A percentile compares a stretch with the other conserved stretches of the same genome.
phyloP scores from a whole-genome alignment of 2,329 filamentous ascomycete genomes.

The Talaromyces sp. region DNA sequence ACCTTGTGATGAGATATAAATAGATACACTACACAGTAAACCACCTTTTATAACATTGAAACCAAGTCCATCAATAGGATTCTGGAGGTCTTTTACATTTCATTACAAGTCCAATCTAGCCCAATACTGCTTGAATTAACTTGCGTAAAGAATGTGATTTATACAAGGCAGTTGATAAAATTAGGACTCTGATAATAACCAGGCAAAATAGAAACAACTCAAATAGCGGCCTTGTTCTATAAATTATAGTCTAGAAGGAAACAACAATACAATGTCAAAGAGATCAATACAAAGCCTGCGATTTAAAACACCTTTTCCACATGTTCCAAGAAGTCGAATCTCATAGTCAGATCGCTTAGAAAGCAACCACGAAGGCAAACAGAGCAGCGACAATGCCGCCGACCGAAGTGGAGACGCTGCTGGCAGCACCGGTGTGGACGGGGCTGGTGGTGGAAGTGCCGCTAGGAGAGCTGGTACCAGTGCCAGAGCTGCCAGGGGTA shows the following conservation, averaged over 20 bases:
- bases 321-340: background rate
- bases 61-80: too few relatives aligned
- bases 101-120: too few relatives aligned
- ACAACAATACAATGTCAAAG: background rate
- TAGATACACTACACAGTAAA: too few relatives aligned
- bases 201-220: background rate
- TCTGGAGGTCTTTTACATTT: too few relatives aligned
- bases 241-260: background rate
- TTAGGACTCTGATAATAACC: too few relatives aligned
- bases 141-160: too few relatives aligned
- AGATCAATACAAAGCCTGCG: background rate
- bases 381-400: slow-evolving; percentile 10
- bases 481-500: slow-evolving; percentile 21
- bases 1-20: too few relatives aligned
- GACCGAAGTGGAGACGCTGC: slow-evolving; percentile 12
- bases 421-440: slow-evolving; percentile 5
- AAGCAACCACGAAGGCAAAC: slow-evolving; percentile 9
- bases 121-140: too few relatives aligned
- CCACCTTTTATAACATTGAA: too few relatives aligned
- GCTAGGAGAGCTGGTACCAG: slow-evolving; percentile 6
- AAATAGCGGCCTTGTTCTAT: background rate
- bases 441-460: slow-evolving; percentile 2
- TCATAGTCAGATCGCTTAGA: background rate
- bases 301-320: background rate
- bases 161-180: too few relatives aligned